A percentile compares a stretch with the other conserved stretches of the same genome.
Conservation (phyloP, 106 monocot species). For the Iris macrosiphon region DNA sequence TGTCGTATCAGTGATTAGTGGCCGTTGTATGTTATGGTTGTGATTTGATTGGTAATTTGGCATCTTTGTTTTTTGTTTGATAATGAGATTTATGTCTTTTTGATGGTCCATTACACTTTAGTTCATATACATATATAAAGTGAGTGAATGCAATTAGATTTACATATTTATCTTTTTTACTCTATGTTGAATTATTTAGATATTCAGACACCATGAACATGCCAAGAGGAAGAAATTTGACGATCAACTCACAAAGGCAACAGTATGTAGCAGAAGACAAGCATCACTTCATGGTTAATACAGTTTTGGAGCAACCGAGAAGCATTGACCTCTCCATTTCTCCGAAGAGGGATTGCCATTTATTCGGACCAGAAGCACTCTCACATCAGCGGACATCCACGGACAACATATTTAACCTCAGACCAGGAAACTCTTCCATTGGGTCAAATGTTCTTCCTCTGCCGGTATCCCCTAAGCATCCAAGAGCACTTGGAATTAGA, state of each 20-base stretch:
- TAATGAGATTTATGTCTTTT: not conserved
- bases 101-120: not conserved
- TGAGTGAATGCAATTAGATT: not conserved
- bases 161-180: not conserved
- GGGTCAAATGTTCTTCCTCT: no score
- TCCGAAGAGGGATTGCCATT: constrained; percentile 30
- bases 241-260: constrained; percentile 16
- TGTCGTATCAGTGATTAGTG: no score
- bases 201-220: constrained; percentile 31
- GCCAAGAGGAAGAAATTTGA: constrained; percentile 27
- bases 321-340: constrained; percentile 25
- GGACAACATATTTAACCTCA: constrained; percentile 18
- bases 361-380: constrained; percentile 11
- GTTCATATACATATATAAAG: not conserved
- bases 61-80: no score
- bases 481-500: no score
- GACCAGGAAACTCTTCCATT: constrained; percentile 24
- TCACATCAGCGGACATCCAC: constrained; percentile 15
- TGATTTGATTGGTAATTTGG: not conserved
- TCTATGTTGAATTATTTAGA: constrained; percentile 27
- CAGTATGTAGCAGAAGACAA: constrained; percentile 28
- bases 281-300: constrained; percentile 12
- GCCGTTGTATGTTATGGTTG: no score
- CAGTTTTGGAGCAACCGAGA: constrained; percentile 30
- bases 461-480: no score